Percentiles rank a stretch among this genome's conserved stretches.
phyloP scores from a whole-genome alignment of 192 early-diverging fungal species.

The Rhizophagus sp. region DNA sequence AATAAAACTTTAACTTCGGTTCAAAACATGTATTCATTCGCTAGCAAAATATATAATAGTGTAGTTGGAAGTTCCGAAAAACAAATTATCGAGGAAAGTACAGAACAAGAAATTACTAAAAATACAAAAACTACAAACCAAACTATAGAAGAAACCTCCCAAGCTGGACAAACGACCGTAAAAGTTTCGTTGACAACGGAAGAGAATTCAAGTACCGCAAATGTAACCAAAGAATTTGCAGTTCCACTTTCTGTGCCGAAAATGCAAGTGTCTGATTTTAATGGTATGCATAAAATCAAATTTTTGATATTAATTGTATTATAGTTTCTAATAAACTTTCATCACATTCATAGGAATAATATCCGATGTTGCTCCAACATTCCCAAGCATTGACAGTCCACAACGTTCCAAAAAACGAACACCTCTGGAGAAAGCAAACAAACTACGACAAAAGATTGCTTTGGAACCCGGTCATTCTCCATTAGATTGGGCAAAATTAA shows the following conservation, averaged over 20 bases:
- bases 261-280: background rate
- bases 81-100: background rate
- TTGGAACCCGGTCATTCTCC: conserved; percentile 88
- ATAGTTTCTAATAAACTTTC: background rate
- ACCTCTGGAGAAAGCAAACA: conserved; percentile 26
- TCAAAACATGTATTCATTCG: background rate
- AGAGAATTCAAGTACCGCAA: background rate
- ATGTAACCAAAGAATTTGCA: background rate
- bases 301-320: background rate
- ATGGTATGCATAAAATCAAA: background rate
- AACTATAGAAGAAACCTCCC: background rate
- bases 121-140: no score
- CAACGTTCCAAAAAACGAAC: conserved; percentile 17
- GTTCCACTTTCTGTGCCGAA: background rate
- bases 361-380: background rate
- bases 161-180: background rate
- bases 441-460: conserved; percentile 70
- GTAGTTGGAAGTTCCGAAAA: background rate
- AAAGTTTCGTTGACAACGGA: background rate
- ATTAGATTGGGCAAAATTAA: conserved; percentile 91
- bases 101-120: background rate
- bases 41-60: background rate
- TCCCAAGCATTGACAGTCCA: conserved; percentile 7
- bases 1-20: background rate
- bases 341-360: background rate